Conservation (phyloP, 2,329 filamentous ascomycete genomes). For the Acephala macrosclerotiorum region DNA sequence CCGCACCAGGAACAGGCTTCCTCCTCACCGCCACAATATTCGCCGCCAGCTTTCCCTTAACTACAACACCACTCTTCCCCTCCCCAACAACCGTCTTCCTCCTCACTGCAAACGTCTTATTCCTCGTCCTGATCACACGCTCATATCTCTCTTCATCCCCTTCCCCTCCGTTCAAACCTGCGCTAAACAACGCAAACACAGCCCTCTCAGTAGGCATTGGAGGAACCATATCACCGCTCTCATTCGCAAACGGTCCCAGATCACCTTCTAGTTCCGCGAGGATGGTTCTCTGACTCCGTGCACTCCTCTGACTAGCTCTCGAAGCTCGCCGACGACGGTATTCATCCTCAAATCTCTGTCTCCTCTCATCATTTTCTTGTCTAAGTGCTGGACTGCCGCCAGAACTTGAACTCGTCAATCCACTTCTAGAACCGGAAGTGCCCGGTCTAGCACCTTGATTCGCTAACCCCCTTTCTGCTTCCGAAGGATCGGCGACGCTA, state of each 20-base stretch:
- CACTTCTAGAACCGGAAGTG: not conserved
- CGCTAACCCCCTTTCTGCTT: conserved; percentile 1
- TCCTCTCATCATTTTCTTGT: not conserved
- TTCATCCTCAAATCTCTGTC: conserved; percentile 14
- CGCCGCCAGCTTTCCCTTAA: conserved; percentile 20
- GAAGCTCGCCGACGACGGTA: not conserved
- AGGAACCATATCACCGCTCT: not conserved
- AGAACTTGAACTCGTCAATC: not conserved
- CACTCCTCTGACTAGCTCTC: not conserved
- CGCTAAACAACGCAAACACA: conserved; percentile 3
- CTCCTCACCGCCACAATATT: conserved; percentile 23
- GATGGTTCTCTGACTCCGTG: conserved; percentile 17
- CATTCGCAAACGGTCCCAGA: not conserved
- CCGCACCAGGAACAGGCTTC: not conserved
- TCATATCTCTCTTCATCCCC: conserved; percentile 3
- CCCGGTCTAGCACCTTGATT: not conserved
- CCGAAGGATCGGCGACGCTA: not conserved
- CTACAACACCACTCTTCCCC: conserved; percentile 17
- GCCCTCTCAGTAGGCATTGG: not conserved
- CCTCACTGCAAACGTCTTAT: conserved; percentile 4
- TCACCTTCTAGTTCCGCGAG: conserved; percentile 29
- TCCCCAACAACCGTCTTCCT: conserved; percentile 13
- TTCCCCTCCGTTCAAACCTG: not conserved
- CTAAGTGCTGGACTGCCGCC: not conserved
- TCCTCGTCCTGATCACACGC: not conserved